Evolutionary conservation across 2,329 filamentous ascomycete species (phyloP), one percentile per base, ranked within the genome.

Genomic region (Claviceps africana): DNA sequence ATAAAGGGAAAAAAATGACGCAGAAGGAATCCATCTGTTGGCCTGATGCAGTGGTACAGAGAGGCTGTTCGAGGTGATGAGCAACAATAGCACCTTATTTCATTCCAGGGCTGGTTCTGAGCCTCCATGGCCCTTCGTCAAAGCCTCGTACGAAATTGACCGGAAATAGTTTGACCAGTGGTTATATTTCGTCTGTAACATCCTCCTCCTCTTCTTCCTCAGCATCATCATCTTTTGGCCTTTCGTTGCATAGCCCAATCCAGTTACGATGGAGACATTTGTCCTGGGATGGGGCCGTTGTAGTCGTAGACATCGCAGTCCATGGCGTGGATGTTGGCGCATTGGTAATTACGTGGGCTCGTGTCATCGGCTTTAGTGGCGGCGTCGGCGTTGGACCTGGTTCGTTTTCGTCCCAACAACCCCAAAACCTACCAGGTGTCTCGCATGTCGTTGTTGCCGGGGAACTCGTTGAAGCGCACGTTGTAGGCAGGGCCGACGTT

Each of bases 401-500:
- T 44, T 61, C 61, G 10, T 67, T 28, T 45, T 45, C 56, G 56
- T 80, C 77, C 52, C 68, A 64, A 58, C 78, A 81, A 4, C 78
- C 78, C 72, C 75, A 80, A 61, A 81, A 77, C 46, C 69, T 63
- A 4, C 79, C 78, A 1, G 78, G 78, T 2, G 70, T 75, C 50
- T 71, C 59, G 57, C 78, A 81, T 3, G 64, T 67, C 0, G 64
- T 65, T 6, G 67, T 69, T 0, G 69, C 67, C 0, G 60, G 53
- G 0, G 61, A 54, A 0, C 59, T 58, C 0, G 57, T 59, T 3
- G 60, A 58, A 1, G 58, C 40, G 19, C 3, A 13, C 7, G 60
- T 62, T 2, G 59, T 58, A 1, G 58, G 60, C 1, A 59, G 4
- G 59, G 57, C 9, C 61, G 62, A 65, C n/a, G 63, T 59, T 8